Evolutionary conservation across 257 asterid species (phyloP), one percentile per base, ranked within the genome.

Genomic region (Salvia hispanica): DNA sequence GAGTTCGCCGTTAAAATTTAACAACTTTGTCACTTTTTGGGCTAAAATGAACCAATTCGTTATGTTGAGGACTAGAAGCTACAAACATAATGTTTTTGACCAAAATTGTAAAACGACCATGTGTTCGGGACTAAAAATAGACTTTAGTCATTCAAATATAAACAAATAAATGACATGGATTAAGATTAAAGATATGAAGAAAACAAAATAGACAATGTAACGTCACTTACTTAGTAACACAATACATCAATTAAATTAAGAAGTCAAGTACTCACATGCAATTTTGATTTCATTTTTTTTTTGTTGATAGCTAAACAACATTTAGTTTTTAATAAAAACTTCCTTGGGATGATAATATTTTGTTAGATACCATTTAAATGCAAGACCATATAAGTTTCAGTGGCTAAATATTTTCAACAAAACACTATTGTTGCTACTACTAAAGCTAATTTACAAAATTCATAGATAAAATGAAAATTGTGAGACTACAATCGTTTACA

Each of bases 251-350:
- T 18, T 4, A 48, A n/a, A 42, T 33, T 12, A 65, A 71, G 59
- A 58, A 45, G 25, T n/a, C 14, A 28, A 39, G 33, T 28, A 33
- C 21, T 40, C 56, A 37, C 45, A n/a, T 59, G 44, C 59, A 42
- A 15, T 14, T 13, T 11, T 25, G 0, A 13, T 16, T 51, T 34
- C 8, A 6, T 3, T 8, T 33, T 55, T 3, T 8, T 33, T 55
- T 53, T 62, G 10, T 45, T 52, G 40, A 50, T 61, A 62, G 43
- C n/a, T 62, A 37, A 46, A 37, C 6, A 40, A 21, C 21, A 56
- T 37, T n/a, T 52, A 46, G 42, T 56, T 47, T 2, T 39, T 10
- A 12, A 46, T 4, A 56, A 46, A 45, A 25, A 25, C 31, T 25
- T 25, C 31, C 31, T 25, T 25, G 31, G 31, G 31, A 25, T 25